These are phyloP conservation scores for Cystobasidiaceae sp. DNA, from an alignment of 1,284 basidiomycete species.

Conservation along the genomic window DNA sequence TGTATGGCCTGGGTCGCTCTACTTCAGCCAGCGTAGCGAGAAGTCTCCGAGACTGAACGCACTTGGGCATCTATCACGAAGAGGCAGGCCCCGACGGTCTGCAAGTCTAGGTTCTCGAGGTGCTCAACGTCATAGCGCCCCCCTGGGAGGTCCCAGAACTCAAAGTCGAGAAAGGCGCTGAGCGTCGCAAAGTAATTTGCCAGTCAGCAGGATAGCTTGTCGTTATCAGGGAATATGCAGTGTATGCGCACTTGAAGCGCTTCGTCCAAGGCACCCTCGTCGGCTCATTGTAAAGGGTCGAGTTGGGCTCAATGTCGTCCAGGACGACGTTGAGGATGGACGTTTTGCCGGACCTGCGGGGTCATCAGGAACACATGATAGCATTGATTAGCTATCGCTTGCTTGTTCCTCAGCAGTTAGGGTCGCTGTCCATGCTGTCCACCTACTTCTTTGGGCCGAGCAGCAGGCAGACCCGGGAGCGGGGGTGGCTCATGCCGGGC, in stretches of 20 bases:
- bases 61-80: slow-evolving; percentile 98
- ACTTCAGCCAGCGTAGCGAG: too few species aligned
- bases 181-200: background rate
- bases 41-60: too few species aligned
- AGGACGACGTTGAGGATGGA: slow-evolving; percentile 88
- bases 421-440: too few species aligned
- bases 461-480: slow-evolving; percentile 12
- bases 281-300: slow-evolving; percentile 86
- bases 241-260: slow-evolving; percentile 77
- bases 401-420: too few species aligned
- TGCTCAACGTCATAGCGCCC: slow-evolving; percentile 66
- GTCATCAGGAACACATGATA: too few species aligned
- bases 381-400: background rate
- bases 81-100: slow-evolving; percentile 54
- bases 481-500: slow-evolving; percentile 2
- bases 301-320: slow-evolving; percentile 72
- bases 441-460: slow-evolving; percentile 20
- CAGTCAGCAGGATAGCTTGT: slow-evolving; percentile 20
- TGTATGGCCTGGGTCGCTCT: slow-evolving; percentile 16
- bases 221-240: too few species aligned
- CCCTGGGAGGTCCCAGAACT: slow-evolving; percentile 93
- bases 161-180: slow-evolving; percentile 84
- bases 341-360: slow-evolving; percentile 77
- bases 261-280: slow-evolving; percentile 72
- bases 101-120: slow-evolving; percentile 53